Base-by-base conservation (phyloP, 2,329 filamentous ascomycete species). In the Beauveria scarabaeidicola region DNA sequence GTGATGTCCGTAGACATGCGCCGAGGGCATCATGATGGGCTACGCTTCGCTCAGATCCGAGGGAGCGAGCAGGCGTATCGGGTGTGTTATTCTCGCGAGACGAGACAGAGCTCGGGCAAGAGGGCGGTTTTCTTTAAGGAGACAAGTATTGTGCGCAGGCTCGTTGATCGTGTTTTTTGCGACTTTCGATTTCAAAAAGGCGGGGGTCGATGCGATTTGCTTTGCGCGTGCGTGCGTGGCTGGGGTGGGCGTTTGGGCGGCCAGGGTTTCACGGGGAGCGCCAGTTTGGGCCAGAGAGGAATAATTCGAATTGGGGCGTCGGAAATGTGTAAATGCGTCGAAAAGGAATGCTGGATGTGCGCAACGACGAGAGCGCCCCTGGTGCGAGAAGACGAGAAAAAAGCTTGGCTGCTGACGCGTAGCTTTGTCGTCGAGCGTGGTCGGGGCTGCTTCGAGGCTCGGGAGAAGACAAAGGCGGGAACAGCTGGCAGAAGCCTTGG, bases 1-100 rank as follows among this genome's bases (percentile, higher is more conserved):
- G 68, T 86, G 85, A 69, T 88, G 85, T 63, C 82, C 84, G 73
- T 87, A 88, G 68, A 86, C 78, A 73, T 85, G 84, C 67, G 81
- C 76, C 69, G 81, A 79, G 62, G 80, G 81, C 77, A 86, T 82
- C 84, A 87, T 87, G 66, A 25, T 52, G 40, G 54, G 54, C 54
- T 40, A 41, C 17, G 19, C 32, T 48, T 40, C 21, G 15, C 32
- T 57, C 43, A 17, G 21, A 15, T 15, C 11, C 17, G 23, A 40
- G 15, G 29, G 32, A 29, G 32, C 15, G 3, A 27, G 43, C 25
- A 25, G 10, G n/a, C n/a, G 21, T 29, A 17, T 43, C 25, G 19
- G 11, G 47, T 19, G 5, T 53, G 23, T n/a, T 36, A 3, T 36
- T 32, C n/a, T 50, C 32, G 44, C 21, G 32, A 29, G 41, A 9